These are phyloP conservation scores for Pulveroboletus sp. DNA, from an alignment of 768 basidiomycete species.

Conservation along the genomic window DNA sequence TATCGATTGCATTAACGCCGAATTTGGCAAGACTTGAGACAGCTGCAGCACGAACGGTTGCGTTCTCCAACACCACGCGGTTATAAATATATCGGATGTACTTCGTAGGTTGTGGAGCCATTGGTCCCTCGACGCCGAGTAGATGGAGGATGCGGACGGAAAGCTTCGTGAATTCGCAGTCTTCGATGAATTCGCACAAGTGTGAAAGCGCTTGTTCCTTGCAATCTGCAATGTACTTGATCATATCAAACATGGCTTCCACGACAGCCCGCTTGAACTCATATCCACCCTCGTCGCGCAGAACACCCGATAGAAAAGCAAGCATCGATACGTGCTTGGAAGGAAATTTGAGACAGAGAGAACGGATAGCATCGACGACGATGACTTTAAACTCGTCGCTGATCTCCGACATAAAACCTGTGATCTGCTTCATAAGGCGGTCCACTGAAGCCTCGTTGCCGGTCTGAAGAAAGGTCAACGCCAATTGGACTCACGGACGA, in stretches of 20 bases:
- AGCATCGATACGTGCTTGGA: conserved; percentile 96
- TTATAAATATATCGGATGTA: conserved; percentile 99
- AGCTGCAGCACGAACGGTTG: conserved; percentile 94
- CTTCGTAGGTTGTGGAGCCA: conserved; percentile 93
- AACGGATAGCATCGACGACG: conserved; percentile 97
- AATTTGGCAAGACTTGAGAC: conserved; percentile 95
- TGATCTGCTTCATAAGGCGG: conserved; percentile 98
- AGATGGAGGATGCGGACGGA: conserved; percentile 95
- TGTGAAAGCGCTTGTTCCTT: conserved; percentile 98
- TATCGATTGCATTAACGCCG: conserved; percentile 82
- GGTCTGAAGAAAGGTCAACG: conserved; percentile 51
- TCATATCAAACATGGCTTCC: conserved; percentile 99
- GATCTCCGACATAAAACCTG: conserved; percentile 98
- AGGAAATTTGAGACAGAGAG: conserved; percentile 98
- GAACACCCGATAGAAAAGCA: conserved; percentile 90
- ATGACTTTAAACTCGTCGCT: conserved; percentile 99
- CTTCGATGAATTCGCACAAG: conserved; percentile 99
- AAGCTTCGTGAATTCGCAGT: conserved; percentile 99
- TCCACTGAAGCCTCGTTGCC: conserved; percentile 99
- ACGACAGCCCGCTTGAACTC: conserved; percentile 99
- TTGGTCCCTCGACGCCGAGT: conserved; percentile 93
- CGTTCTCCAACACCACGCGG: conserved; percentile 96
- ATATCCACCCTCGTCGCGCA: conserved; percentile 97
- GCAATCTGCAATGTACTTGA: conserved; percentile 92
- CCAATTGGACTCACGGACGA: neutral